These are phyloP conservation scores for Venturiaceae sp. DNA, from an alignment of 2,329 filamentous ascomycete species.

Conservation along the genomic window DNA sequence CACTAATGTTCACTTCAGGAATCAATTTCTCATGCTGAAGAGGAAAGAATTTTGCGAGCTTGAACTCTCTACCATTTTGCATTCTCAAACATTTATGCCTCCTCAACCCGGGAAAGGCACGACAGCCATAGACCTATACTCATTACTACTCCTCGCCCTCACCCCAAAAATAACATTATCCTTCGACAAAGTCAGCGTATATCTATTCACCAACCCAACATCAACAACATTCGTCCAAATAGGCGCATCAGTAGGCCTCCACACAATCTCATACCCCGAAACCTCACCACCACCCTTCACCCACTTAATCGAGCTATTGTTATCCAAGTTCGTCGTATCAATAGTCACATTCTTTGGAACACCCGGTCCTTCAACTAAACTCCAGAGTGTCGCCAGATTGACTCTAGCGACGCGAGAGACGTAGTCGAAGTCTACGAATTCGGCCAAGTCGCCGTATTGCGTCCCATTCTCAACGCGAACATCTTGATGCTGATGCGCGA, in stretches of 20 bases:
- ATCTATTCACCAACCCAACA: slow-evolving; percentile 37
- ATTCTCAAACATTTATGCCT: not conserved
- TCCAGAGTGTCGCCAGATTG: slow-evolving; percentile 46
- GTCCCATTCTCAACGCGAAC: slow-evolving; percentile 38
- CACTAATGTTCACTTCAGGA: no score
- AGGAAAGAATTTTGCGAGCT: no score
- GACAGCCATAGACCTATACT: slow-evolving; percentile 31
- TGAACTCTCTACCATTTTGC: no score
- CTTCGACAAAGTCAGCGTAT: slow-evolving; percentile 41
- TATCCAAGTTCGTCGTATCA: slow-evolving; percentile 36
- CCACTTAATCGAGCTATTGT: slow-evolving; percentile 43
- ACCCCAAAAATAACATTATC: slow-evolving; percentile 51
- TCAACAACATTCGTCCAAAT: slow-evolving; percentile 40
- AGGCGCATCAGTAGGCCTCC: slow-evolving; percentile 40
- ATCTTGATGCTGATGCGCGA: slow-evolving; percentile 48
- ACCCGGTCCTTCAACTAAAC: slow-evolving; percentile 41
- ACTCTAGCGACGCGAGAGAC: slow-evolving; percentile 44
- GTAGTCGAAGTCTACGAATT: slow-evolving; percentile 49
- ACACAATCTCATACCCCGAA: slow-evolving; percentile 46
- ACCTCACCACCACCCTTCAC: slow-evolving; percentile 21
- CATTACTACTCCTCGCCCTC: slow-evolving; percentile 39
- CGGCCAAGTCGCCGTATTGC: slow-evolving; percentile 45
- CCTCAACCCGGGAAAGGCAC: not conserved
- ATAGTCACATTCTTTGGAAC: slow-evolving; percentile 40
- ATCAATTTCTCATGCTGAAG: no score